These are phyloP conservation scores for Gymnopilus dilepis DNA, from an alignment of 768 basidiomycete genomes.

Conservation along the genomic window DNA sequence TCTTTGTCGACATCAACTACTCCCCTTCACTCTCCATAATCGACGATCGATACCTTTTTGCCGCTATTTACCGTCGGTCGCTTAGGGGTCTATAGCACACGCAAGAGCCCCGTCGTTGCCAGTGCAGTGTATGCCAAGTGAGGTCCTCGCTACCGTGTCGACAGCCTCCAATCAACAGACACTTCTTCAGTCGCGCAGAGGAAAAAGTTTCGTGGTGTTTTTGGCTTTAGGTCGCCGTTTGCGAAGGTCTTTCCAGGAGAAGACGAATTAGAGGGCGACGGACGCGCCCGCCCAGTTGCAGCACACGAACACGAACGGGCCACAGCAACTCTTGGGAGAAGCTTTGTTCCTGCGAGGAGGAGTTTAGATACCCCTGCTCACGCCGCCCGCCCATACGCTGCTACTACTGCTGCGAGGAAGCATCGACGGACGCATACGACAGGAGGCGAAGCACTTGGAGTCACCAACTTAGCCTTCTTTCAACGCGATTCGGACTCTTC, in stretches of 20 bases:
- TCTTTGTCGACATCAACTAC: slow-evolving; percentile 8
- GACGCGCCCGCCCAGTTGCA: slow-evolving; percentile 8
- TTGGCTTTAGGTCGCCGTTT: slow-evolving; percentile 46
- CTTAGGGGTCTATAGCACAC: neutral
- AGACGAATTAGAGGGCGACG: slow-evolving; percentile 9
- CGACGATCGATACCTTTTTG: neutral
- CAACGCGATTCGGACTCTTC: slow-evolving; percentile 34
- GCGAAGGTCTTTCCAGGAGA: slow-evolving; percentile 39
- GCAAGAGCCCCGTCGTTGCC: neutral
- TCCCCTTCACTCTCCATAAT: neutral
- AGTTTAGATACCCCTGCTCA: slow-evolving; percentile 47
- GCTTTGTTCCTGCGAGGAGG: slow-evolving; percentile 39
- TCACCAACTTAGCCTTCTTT: slow-evolving; percentile 41
- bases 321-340: slow-evolving; percentile 28
- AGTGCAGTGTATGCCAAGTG: slow-evolving; percentile 21
- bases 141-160: slow-evolving; percentile 15
- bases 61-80: no score
- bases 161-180: slow-evolving; percentile 17
- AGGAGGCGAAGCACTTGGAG: neutral
- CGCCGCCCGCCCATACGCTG: neutral
- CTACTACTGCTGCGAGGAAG: slow-evolving; percentile 29
- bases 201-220: slow-evolving; percentile 54
- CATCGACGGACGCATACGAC: slow-evolving; percentile 31
- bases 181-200: slow-evolving; percentile 29
- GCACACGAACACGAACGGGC: slow-evolving; percentile 22